Percentiles rank a stretch among this genome's conserved stretches.
phyloP scores from a whole-genome alignment of 2,329 filamentous ascomycete genomes.

The Pseudocercospora cruenta region DNA sequence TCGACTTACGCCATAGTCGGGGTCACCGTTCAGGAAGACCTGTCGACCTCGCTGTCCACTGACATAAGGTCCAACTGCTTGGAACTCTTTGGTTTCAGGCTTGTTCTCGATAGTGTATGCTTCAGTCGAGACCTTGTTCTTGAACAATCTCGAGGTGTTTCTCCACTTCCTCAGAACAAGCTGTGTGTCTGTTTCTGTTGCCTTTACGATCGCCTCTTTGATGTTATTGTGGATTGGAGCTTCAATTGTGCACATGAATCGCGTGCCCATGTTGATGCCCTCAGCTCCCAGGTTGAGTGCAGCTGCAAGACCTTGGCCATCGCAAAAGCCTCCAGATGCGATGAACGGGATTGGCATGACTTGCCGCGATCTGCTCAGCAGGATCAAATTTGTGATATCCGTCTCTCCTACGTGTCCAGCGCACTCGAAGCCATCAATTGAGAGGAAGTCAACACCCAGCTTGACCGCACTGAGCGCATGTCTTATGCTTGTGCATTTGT shows the following conservation, averaged over 20 bases:
- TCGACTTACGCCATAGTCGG: conserved; percentile 80
- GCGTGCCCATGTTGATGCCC: conserved; percentile 97
- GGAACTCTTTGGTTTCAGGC: conserved; percentile 83
- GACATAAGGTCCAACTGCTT: conserved; percentile 82
- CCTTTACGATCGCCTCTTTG: conserved; percentile 87
- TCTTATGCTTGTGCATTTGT: conserved; percentile 97
- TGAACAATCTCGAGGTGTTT: conserved; percentile 87
- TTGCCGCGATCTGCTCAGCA: conserved; percentile 83
- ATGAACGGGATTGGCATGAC: conserved; percentile 87
- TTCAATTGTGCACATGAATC: conserved; percentile 96
- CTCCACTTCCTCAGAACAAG: conserved; percentile 87
- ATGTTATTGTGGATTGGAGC: conserved; percentile 90
- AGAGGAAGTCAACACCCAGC: conserved; percentile 93
- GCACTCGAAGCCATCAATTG: conserved; percentile 97
- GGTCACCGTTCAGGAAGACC: conserved; percentile 90
- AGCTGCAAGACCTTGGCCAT: conserved; percentile 89
- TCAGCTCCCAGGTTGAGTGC: conserved; percentile 87
- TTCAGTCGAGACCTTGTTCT: conserved; percentile 82
- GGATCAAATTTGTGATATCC: conserved; percentile 87
- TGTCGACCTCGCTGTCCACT: conserved; percentile 88
- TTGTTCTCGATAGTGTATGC: conserved; percentile 82
- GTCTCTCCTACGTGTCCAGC: conserved; percentile 86
- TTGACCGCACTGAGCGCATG: conserved; percentile 91
- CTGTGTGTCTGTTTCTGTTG: conserved; percentile 87
- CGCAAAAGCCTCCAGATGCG: conserved; percentile 91